Evolutionary conservation across 1,284 basidiomycete genomes (phyloP), one percentile per base, ranked within the genome.

Genomic region (Heterobasidion irregulare): DNA sequence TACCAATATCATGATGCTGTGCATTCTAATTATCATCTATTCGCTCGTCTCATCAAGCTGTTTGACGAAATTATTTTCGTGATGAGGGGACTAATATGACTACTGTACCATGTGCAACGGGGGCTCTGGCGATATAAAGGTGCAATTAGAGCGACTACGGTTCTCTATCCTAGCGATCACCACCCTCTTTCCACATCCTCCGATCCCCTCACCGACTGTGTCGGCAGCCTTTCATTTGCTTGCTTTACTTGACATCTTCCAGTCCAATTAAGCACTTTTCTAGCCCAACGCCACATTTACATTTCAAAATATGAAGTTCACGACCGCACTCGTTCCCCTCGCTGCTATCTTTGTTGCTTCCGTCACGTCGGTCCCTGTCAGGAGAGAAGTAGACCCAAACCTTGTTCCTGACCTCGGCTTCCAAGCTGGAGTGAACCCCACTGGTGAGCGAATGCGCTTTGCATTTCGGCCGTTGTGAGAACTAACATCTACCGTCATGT

Each of bases 321-420:
- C 46, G 26, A 18, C 46, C 18, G 82, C 74, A 19, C 82, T 86
- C 35, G 76, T 87, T 32, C 46, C 46, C 46, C 12, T 47, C 18
- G n/a, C 26, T 16, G 46, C 46, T 19, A 10, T 16, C 46, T 16
- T 47, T 32, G 46, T 47, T 32, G 46, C 18, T 16, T 47, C 46
- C 2, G 46, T 47, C 46, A 10, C 46, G n/a, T 16, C 46, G n/a
- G 46, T 32, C 10, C 46, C 46, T 10, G 26, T 47, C 16, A 75
- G 71, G 62, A 72, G 77, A 56, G 75, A 71, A 56, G 77, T 83
- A 10, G 69, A 80, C 62, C 68, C 76, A 18, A 61, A 66, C 52
- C 71, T 83, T 19, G 74, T 84, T 9, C 82, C 82, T 3, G 64
- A 76, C 49, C 82, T 84, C 56, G 82, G 80, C 16, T 64, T 74